phyloP scores from a whole-genome alignment of 2,329 filamentous ascomycete genomes.

The Sclerotinia trifoliorum region DNA sequence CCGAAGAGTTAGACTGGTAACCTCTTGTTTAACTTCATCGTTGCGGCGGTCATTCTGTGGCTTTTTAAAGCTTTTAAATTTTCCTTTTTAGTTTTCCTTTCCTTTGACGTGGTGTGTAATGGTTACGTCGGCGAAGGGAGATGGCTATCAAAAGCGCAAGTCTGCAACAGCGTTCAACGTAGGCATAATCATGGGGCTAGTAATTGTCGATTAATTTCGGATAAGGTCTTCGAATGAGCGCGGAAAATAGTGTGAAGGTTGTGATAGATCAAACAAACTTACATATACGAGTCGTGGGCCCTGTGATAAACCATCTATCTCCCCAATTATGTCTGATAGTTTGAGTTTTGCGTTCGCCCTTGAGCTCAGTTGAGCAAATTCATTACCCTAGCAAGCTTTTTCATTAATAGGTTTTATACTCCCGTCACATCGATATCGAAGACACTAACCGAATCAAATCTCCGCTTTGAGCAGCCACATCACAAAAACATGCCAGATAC shows the following conservation, averaged over 20 bases:
- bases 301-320: too few relatives aligned
- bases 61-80: too few relatives aligned
- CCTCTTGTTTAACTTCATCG: not conserved
- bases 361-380: not conserved
- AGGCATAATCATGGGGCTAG: not conserved
- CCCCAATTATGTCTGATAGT: rapidly evolving
- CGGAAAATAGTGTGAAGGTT: not conserved
- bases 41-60: not conserved
- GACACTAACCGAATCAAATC: not conserved
- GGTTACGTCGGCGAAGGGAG: too few relatives aligned
- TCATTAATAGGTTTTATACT: not conserved
- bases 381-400: not conserved
- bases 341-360: not conserved
- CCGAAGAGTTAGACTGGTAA: rapidly evolving
- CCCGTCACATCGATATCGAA: not conserved
- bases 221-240: not conserved
- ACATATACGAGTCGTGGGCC: too few relatives aligned
- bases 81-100: not conserved
- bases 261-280: not conserved
- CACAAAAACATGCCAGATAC: not conserved
- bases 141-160: not conserved
- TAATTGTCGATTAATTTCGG: not conserved
- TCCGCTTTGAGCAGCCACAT: not conserved
- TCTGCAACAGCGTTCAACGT: not conserved
- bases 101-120: not conserved